Percentiles rank a stretch among this genome's conserved stretches.
Evolutionary conservation across 257 asterid species (phyloP).

Genomic region (Marsdenia floribunda): DNA sequence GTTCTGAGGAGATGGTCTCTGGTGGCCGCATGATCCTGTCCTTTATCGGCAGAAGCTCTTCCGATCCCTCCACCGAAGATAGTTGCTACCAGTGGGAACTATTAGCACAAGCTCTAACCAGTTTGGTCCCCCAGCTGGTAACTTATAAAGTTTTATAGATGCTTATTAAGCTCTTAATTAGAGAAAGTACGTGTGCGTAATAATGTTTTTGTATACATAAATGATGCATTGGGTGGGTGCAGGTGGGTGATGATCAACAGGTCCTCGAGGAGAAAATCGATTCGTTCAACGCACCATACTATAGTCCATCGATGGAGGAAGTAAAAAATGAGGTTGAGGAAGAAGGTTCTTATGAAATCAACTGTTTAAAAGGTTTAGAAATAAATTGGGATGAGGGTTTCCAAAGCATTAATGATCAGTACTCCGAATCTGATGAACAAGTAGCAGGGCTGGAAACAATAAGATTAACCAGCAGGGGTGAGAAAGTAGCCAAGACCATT

Average conservation of each 20-base stretch:
- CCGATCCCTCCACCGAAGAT: constrained; percentile 37
- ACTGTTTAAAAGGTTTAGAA: constrained; percentile 28
- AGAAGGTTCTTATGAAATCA: constrained; percentile 47
- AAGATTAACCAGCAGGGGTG: constrained; percentile 29
- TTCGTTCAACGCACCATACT: constrained; percentile 55
- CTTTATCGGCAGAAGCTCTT: constrained; percentile 45
- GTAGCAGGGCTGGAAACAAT: neutral
- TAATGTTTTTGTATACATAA: too few species aligned
- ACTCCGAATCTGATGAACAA: neutral
- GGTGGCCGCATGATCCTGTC: constrained; percentile 65
- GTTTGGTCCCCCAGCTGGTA: constrained; percentile 22
- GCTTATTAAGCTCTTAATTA: too few species aligned
- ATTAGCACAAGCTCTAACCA: constrained; percentile 46
- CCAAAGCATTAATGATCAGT: neutral
- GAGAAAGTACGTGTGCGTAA: too few species aligned
- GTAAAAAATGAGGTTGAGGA: constrained; percentile 28
- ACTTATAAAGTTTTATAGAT: too few species aligned
- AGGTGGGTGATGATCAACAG: constrained; percentile 26
- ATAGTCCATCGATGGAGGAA: constrained; percentile 54
- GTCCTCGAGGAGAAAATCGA: constrained; percentile 39
- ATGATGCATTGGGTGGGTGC: neutral
- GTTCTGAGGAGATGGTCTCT: constrained; percentile 51
- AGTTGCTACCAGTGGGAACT: constrained; percentile 68
- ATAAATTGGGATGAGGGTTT: constrained; percentile 43
- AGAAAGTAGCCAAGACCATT: constrained; percentile 32